phyloP scores from a whole-genome alignment of 805 yeast species.

The Ogataea allantospora region DNA sequence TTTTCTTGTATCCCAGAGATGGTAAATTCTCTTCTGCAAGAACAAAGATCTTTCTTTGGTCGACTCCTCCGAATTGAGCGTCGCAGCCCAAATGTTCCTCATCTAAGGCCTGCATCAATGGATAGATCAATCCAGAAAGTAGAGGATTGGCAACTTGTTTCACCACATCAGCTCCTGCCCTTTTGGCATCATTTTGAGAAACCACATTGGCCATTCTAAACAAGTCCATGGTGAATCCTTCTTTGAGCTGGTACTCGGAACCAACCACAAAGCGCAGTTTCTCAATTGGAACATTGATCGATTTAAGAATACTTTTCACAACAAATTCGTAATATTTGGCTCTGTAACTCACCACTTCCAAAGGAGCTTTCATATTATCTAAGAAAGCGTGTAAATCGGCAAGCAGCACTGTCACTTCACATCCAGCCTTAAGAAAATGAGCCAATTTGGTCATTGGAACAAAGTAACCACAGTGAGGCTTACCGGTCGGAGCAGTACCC shows the following conservation, averaged over 20 bases:
- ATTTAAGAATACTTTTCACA: slow-evolving; percentile 79
- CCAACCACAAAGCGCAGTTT: slow-evolving; percentile 82
- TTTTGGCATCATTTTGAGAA: slow-evolving; percentile 92
- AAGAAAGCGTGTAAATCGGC: slow-evolving; percentile 97
- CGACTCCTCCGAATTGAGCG: slow-evolving; percentile 98
- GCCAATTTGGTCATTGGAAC: slow-evolving; percentile 98
- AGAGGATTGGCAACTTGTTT: slow-evolving; percentile 95
- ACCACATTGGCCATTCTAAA: slow-evolving; percentile 82
- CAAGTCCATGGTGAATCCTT: slow-evolving; percentile 83
- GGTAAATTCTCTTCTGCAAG: slow-evolving; percentile 94
- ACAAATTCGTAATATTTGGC: slow-evolving; percentile 84
- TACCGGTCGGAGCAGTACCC: slow-evolving; percentile 99
- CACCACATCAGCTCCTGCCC: slow-evolving; percentile 99
- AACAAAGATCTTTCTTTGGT: slow-evolving; percentile 96
- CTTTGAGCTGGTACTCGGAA: slow-evolving; percentile 78
- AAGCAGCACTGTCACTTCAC: slow-evolving; percentile 84
- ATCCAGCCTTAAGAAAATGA: slow-evolving; percentile 91
- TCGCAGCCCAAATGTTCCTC: slow-evolving; percentile 87
- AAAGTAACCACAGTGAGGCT: slow-evolving; percentile 97
- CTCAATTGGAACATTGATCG: slow-evolving; percentile 91
- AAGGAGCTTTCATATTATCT: slow-evolving; percentile 97
- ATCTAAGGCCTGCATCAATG: slow-evolving; percentile 98
- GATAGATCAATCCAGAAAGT: slow-evolving; percentile 90
- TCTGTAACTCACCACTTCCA: slow-evolving; percentile 85
- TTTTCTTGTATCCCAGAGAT: slow-evolving; percentile 85